Base-by-base conservation (phyloP, 352 stramenopile species). In the Aphanomyces invadans region DNA sequence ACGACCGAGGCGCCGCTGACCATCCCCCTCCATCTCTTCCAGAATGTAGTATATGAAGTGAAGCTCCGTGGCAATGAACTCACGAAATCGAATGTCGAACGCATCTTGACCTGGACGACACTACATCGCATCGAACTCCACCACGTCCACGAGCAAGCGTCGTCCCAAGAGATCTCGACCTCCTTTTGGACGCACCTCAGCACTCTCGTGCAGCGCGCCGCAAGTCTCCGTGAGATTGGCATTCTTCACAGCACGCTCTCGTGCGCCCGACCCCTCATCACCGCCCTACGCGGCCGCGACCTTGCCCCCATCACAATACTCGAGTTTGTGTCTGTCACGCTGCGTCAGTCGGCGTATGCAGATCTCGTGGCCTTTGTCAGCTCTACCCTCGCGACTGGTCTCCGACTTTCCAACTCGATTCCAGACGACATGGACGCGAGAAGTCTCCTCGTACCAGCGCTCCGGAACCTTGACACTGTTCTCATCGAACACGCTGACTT, bases 21-120 rank as follows among this genome's bases (percentile, higher is more conserved):
- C 21, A 23, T 44, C 15, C 60, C 60, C 10, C 5, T 67, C 2
- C 3, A 7, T 12, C 42, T 67, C 31, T 67, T 67, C 26, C 10
- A 57, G 12, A 32, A 31, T 19, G 60, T 57, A 12, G 60, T 67
- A 7, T 51, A 31, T 26, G 15, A 67, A n/a, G 60, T 67, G 19
- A 67, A 67, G 29, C 17, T 67, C 11, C 60, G 60, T n/a, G 60
- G 60, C 26, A 59, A 46, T 2, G 60, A 67, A 59, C 48, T 67
- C 23, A 59, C 60, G 21, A n/a, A 4, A 3, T 21, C 17, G 12
- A 67, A 57, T 28, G 39, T 67, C 29, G 32, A 38, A 11, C n/a
- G 19, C 11, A 7, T 67, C 7, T 11, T 67, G 17, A 17, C 60
- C 10, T 15, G 56, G 7, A 31, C 19, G 21, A 67, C 38, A 23